Base-by-base conservation (phyloP, 2,329 filamentous ascomycete species). In the Cytospora leucostoma region DNA sequence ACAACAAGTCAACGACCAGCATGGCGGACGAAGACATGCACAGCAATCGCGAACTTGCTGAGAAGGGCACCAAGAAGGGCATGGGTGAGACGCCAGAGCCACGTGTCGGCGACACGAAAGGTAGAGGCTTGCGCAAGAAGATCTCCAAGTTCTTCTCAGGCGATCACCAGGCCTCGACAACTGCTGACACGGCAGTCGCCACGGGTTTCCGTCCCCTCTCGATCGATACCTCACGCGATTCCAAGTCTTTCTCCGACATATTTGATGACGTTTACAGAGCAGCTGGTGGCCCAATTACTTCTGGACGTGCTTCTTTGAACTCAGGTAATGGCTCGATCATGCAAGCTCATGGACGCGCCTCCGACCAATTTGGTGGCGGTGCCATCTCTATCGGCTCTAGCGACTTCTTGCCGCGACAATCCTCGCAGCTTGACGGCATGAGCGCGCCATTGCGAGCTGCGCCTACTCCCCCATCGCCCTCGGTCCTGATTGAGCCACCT, bases 241-340 rank as follows among this genome's bases (percentile, higher is more conserved):
- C 61, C 13, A 49, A 64, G 35, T 61, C 57, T 19, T 61, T 66
- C 49, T 64, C 64, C 8, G 64, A 61, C 17, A 61, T 66, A 3
- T 64, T 66, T 27, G 64, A 66, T 56, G 58, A 59, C 12, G 52
- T 66, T 7, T 58, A 47, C 49, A 59, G 52, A 33, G 64, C 61
- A 27, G 27, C 61, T 52, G 50, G 53, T 19, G 27, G 44, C 32
- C 54, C 64, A 11, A 19, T 49, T 27, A 44, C 32, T 15, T 33
- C 57, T 15, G 57, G 32, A 21, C 53, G 35, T 7, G 38, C 54
- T 40, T 64, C 61, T n/a, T 44, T 32, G 6, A 49, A 61, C 35
- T 55, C 51, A 32, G 51, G 58, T 17, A 51, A 21, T 10, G 47
- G 15, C 51, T 49, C 58, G 5, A 27, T 27, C 44, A 47, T 2